phyloP scores from a whole-genome alignment of 192 early-diverging fungal species.

The Ambispora gerdemannii region DNA sequence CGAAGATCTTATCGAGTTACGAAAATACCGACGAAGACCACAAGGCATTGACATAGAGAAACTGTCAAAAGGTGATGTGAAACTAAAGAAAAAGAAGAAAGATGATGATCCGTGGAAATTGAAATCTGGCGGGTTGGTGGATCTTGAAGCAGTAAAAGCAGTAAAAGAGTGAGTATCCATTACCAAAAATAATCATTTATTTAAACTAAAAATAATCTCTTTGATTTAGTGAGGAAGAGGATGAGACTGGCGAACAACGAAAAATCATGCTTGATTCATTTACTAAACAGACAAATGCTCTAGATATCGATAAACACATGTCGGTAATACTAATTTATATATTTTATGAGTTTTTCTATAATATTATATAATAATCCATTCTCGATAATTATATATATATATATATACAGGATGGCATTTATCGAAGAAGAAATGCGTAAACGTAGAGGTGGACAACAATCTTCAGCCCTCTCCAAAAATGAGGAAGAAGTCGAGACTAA shows the following conservation, averaged over 20 bases:
- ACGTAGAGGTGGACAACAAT: constrained; percentile 48
- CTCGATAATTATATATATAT: constrained; percentile 1
- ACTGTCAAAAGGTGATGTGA: constrained; percentile 52
- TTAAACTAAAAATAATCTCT: constrained; percentile 28
- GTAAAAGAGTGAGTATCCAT: constrained; percentile 32
- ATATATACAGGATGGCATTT: constrained; percentile 63
- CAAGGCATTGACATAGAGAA: constrained; percentile 57
- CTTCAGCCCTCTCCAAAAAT: constrained; percentile 28
- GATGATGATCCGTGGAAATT: constrained; percentile 57
- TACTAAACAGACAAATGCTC: constrained; percentile 67
- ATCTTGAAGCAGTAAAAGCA: constrained; percentile 43
- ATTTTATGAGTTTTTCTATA: too few relatives aligned
- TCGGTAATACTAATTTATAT: constrained; percentile 32
- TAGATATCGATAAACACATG: constrained; percentile 83
- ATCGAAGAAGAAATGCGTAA: constrained; percentile 77
- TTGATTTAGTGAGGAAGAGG: constrained; percentile 27
- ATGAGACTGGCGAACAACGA: constrained; percentile 37
- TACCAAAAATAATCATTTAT: constrained; percentile 30
- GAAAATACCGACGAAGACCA: constrained; percentile 53
- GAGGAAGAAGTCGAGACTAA: constrained; percentile 31
- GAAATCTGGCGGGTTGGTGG: constrained; percentile 53
- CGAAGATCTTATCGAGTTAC: constrained; percentile 57
- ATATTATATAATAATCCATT: too few relatives aligned
- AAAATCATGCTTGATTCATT: constrained; percentile 60
- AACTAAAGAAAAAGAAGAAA: constrained; percentile 51